Evolutionary conservation across 441 rosid genomes (phyloP).

Genomic region (Euphorbia schlechtendalii): DNA sequence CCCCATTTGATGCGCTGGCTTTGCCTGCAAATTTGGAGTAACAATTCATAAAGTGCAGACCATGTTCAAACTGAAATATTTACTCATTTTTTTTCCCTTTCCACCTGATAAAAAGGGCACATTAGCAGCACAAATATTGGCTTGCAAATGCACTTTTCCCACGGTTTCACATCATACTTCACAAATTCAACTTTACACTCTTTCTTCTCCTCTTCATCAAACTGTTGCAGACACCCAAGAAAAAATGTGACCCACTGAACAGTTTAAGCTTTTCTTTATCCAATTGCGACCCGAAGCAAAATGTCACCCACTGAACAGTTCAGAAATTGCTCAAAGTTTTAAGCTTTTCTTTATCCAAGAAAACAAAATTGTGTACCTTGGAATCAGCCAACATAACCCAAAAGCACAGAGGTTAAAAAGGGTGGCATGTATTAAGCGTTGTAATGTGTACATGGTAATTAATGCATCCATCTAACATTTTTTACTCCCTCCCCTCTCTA

Average conservation of each 20-base stretch:
- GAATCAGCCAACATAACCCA: not conserved
- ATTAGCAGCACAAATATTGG: not conserved
- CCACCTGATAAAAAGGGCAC: not conserved
- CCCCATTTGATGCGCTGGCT: not conserved
- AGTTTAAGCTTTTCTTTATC: not conserved
- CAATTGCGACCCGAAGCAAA: not conserved
- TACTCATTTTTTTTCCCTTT: not conserved
- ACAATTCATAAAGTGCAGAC: no score
- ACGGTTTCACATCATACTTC: not conserved
- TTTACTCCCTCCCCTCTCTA: slow-evolving; percentile 4
- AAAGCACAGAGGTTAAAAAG: slow-evolving; percentile 12
- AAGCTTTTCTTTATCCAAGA: not conserved
- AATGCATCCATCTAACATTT: slow-evolving; percentile 18
- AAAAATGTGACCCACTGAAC: not conserved
- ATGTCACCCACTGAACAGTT: not conserved
- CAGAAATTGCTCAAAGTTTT: not conserved
- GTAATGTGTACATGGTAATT: slow-evolving; percentile 35
- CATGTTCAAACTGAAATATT: no score
- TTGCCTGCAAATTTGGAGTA: no score
- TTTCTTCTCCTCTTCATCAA: not conserved
- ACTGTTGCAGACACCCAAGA: not conserved
- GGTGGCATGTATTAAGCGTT: slow-evolving; percentile 27
- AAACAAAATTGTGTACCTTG: not conserved
- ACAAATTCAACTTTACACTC: not conserved
- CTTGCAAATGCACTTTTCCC: not conserved